Evolutionary conservation across 108 stramenopile species (phyloP), one percentile per base, ranked within the genome.

Genomic region (Conticribra weissflogii): DNA sequence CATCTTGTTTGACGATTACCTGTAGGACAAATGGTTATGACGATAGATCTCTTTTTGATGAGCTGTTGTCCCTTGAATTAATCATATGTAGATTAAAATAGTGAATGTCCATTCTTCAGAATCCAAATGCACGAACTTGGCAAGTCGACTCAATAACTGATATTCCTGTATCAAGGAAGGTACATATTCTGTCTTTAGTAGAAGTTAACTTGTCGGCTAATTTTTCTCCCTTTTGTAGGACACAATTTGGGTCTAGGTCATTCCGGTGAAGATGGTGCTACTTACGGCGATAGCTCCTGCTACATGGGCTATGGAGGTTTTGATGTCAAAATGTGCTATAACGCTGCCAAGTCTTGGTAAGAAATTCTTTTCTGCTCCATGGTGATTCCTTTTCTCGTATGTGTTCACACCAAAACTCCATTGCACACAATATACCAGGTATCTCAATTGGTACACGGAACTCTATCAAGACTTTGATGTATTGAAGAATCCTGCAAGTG

Each of bases 281-380:
- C 9, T 7, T 62, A 62, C 21, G 61, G 61, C 17, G 61, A 62
- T 62, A 44, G 61, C 1, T 62, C 61, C 17, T 62, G 61, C 29
- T 62, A 62, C 61, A 62, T 62, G 61, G 61, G 61, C 14, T 46
- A 46, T 48, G 61, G 61, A 9, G 61, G 44, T 4, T 19, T 19
- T 36, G 45, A 62, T 21, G 41, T 45, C 19, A 62, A 46, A 31
- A 62, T 62, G 61, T 62, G 61, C 29, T 62, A 62, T 44, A 62
- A 62, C 23, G 52, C 52, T 7, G 23, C 52, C 23, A 53, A 53
- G 52, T 53, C 52, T 7, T 24, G 56, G 56, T 54, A 25, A 54
- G 53, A 23, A 45, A 45, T 45, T n/a, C 51, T n/a, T 21, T 16
- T 52, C n/a, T 7, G 5, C 7, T 52, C n/a, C n/a, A n/a, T n/a